Evolutionary conservation across 2,329 filamentous ascomycete genomes (phyloP).

Genomic region (Pseudogymnoascus pannorum): DNA sequence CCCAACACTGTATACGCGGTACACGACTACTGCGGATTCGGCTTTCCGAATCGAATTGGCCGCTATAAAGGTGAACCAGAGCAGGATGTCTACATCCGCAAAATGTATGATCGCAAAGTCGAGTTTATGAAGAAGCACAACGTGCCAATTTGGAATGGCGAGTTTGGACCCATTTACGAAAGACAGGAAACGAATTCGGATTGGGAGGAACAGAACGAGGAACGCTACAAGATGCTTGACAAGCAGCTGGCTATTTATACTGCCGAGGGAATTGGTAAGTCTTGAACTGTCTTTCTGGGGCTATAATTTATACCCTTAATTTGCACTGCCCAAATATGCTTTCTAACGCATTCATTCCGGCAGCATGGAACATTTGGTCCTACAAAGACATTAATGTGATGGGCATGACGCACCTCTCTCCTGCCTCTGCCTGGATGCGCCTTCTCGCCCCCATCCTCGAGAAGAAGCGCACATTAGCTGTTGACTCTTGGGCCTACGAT

Average conservation of each 20-base stretch:
- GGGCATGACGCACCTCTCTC: constrained; percentile 12
- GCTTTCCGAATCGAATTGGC: constrained; percentile 33
- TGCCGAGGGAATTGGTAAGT: constrained; percentile 10
- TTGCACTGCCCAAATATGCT: neutral
- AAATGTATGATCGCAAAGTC: constrained; percentile 39
- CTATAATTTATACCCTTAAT: neutral
- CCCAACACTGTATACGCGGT: constrained; percentile 39
- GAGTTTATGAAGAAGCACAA: constrained; percentile 37
- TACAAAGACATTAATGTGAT: constrained; percentile 14
- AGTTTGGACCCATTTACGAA: neutral
- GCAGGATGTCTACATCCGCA: constrained; percentile 35
- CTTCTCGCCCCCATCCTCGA: constrained; percentile 9
- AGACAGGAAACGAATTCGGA: neutral
- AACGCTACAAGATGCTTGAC: neutral
- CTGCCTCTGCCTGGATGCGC: constrained; percentile 6
- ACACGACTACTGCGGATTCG: constrained; percentile 37
- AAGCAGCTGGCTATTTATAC: constrained; percentile 9
- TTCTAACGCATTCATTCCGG: neutral
- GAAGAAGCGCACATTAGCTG: constrained; percentile 11
- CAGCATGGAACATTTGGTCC: constrained; percentile 12
- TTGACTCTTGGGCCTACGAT: constrained; percentile 26
- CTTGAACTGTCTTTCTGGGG: neutral
- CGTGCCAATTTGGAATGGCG: constrained; percentile 39
- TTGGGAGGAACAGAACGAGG: neutral
- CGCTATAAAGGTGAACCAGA: constrained; percentile 34